Base-by-base conservation (phyloP, 257 asterid genomes). In the Solanum phureja region DNA sequence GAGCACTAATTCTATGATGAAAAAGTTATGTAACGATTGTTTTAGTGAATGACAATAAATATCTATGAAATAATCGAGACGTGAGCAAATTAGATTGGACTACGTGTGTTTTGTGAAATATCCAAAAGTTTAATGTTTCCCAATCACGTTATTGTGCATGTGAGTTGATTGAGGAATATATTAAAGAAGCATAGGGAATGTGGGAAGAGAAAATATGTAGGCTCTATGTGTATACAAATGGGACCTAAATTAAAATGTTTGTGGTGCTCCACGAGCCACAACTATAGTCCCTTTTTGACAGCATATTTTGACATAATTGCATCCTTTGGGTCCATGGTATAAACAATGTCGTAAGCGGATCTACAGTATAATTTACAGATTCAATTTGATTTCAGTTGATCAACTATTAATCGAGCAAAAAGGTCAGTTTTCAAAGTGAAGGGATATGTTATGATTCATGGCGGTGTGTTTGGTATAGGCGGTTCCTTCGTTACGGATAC, bases 381-480 rank as follows among this genome's bases (percentile, higher is more conserved):
- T 13, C 1, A 18, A 0, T 1, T 0, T 73, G 0, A 35, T 35
- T 72, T 73, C 3, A 14, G 2, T 31, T 69, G n/a, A 69, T 69
- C 21, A 14, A 14, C 4, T 4, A 69, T 69, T 14, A 8, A 31
- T 69, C 23, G 0, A 6, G 7, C 5, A 8, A 14, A 69, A 29
- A 69, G 18, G 6, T 69, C 3, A 29, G 2, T 16, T 12, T 27
- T 71, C 3, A 31, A 71, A 71, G n/a, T 33, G 1, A 8, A 72
- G 5, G 7, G 0, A 27, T 8, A 23, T 4, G 8, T 72, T 33
- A 18, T 72, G 24, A 33, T 5, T 34, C 3, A 0, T 72, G 8
- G 14, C 4, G 1, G 24, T 0, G 0, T 71, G 13, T 7, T 9
- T 33, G 7, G 3, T 14, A 1, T 21, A 0, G 14, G 27, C 0